phyloP scores from a whole-genome alignment of 345 rosid species.

The Zanthoxylum bungeanum region DNA sequence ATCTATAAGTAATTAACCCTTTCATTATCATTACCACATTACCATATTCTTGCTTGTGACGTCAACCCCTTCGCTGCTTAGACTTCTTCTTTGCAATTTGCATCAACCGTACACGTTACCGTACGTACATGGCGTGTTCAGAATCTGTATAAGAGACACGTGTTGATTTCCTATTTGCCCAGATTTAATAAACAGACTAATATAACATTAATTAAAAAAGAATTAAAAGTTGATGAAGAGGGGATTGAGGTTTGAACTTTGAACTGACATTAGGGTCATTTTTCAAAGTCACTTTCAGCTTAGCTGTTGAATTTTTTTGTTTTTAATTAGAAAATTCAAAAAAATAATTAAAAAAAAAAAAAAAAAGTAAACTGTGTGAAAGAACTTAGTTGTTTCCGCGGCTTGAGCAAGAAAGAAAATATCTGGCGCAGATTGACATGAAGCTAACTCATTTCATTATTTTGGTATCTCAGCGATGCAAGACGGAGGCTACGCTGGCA shows the following conservation, averaged over 20 bases:
- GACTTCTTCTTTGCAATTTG: too few species aligned
- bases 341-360: neutral
- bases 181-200: too few species aligned
- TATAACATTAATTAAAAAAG: too few species aligned
- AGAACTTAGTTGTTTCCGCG: conserved; percentile 21
- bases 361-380: conserved; percentile 26
- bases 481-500: conserved; percentile 5
- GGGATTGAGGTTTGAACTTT: neutral
- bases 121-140: conserved; percentile 11
- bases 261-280: neutral
- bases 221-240: neutral
- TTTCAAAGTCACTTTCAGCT: neutral
- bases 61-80: too few species aligned
- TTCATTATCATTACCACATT: too few species aligned
- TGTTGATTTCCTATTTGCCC: neutral
- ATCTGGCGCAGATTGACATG: conserved; percentile 18
- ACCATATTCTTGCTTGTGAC: too few species aligned
- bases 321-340: too few species aligned
- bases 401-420: neutral
- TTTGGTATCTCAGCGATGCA: neutral
- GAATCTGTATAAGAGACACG: neutral
- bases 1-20: too few species aligned
- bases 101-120: neutral
- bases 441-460: conserved; percentile 11
- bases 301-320: conserved; percentile 18